Evolutionary conservation across 1,284 basidiomycete genomes (phyloP).

Genomic region (Malassezia sp.): DNA sequence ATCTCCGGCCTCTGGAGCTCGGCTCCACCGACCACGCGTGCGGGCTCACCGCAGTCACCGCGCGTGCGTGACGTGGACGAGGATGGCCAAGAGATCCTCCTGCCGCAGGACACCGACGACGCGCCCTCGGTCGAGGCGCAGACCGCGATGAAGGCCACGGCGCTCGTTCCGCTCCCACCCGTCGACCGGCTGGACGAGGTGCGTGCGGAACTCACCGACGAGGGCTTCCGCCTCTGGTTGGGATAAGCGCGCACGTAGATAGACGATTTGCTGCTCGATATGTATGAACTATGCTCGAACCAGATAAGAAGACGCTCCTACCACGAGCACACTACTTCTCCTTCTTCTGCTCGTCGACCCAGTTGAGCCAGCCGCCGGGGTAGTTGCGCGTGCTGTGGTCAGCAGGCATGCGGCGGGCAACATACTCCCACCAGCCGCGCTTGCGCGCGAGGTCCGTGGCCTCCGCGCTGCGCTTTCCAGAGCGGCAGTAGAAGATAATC

Average conservation of each 20-base stretch:
- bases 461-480: conserved; percentile 69
- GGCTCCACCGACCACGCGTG: not conserved
- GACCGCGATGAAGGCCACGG: conserved; percentile 1
- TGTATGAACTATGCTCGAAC: not conserved
- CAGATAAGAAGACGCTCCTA: not conserved
- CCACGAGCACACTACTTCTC: conserved; percentile 23
- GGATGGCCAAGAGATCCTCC: conserved; percentile 9
- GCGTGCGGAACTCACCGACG: conserved; percentile 14
- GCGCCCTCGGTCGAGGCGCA: not conserved
- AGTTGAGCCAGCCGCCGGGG: conserved; percentile 82
- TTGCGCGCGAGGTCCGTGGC: conserved; percentile 73
- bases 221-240: conserved; percentile 10
- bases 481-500: conserved; percentile 85
- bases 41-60: conserved; percentile 3
- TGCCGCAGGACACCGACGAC: conserved; percentile 1
- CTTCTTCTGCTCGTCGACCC: conserved; percentile 56
- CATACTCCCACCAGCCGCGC: conserved; percentile 73
- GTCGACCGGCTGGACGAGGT: not conserved
- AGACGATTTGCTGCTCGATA: not conserved
- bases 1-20: conserved; percentile 10
- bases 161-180: not conserved
- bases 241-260: conserved; percentile 2
- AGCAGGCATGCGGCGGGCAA: conserved; percentile 7
- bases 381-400: conserved; percentile 64
- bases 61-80: conserved; percentile 15